A percentile compares a stretch with the other conserved stretches of the same genome.
These are phyloP conservation scores for Sinapis alba DNA, from an alignment of 441 rosid genomes.

Conservation along the genomic window DNA sequence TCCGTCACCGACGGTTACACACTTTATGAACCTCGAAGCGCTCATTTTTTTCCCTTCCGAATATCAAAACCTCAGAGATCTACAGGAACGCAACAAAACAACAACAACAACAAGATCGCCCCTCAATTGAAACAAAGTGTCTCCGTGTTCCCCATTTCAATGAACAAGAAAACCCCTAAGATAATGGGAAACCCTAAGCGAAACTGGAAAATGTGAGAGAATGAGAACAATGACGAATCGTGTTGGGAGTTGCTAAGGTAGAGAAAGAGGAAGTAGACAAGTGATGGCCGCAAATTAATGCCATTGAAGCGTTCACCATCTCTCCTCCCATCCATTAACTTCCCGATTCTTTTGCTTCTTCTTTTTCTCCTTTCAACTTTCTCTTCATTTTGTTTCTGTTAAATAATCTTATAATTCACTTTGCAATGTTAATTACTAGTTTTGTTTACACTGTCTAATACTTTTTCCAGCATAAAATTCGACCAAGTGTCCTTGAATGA, in stretches of 20 bases:
- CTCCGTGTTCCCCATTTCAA: background rate
- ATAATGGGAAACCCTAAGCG: constrained; percentile 27
- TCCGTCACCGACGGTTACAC: constrained; percentile 79
- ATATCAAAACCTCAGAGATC: constrained; percentile 32
- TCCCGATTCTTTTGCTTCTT: constrained; percentile 36
- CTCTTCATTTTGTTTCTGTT: constrained; percentile 12
- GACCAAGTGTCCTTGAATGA: background rate
- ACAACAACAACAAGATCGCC: background rate
- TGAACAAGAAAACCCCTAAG: constrained; percentile 18
- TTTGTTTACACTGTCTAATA: too few species aligned
- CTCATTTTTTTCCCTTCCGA: constrained; percentile 43
- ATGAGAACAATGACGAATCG: constrained; percentile 9
- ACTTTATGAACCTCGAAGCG: constrained; percentile 71
- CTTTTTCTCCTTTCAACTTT: background rate
- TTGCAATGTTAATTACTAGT: background rate
- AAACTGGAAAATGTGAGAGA: constrained; percentile 7
- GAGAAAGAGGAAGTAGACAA: constrained; percentile 9
- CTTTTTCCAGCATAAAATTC: background rate
- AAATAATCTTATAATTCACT: background rate
- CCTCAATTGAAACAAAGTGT: background rate
- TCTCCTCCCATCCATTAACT: constrained; percentile 40
- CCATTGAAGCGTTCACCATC: constrained; percentile 41
- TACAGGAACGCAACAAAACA: constrained; percentile 17
- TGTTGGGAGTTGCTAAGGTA: background rate
- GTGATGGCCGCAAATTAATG: constrained; percentile 37